Evolutionary conservation across 148 eudicot genomes (phyloP).

Genomic region (Heliosperma pusillum): DNA sequence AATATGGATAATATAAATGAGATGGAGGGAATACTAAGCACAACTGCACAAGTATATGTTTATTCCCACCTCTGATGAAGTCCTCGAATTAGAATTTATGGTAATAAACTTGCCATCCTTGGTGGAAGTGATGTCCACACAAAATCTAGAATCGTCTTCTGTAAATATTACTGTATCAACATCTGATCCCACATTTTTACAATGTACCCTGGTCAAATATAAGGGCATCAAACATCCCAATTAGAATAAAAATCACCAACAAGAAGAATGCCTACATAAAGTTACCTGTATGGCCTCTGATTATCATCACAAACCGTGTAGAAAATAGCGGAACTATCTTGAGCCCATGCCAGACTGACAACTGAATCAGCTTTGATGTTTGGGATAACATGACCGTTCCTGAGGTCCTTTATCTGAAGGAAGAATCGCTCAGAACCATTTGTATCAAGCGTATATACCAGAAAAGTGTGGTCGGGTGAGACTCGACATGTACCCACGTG

Average conservation of each 20-base stretch:
- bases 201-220: slow-evolving; percentile 52
- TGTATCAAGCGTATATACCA: slow-evolving; percentile 87
- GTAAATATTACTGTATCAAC: slow-evolving; percentile 48
- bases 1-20: too few relatives aligned
- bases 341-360: slow-evolving; percentile 95
- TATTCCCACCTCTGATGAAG: slow-evolving; percentile 85
- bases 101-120: slow-evolving; percentile 95
- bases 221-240: slow-evolving; percentile 24
- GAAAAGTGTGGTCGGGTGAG: slow-evolving; percentile 86
- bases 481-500: slow-evolving; percentile 93
- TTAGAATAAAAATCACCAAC: background rate
- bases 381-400: slow-evolving; percentile 41
- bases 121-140: slow-evolving; percentile 86
- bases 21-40: background rate
- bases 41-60: slow-evolving; percentile 27
- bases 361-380: slow-evolving; percentile 50
- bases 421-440: slow-evolving; percentile 69
- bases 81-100: slow-evolving; percentile 91
- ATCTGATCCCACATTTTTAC: slow-evolving; percentile 52
- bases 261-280: slow-evolving; percentile 20
- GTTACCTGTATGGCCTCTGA: slow-evolving; percentile 87
- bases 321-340: slow-evolving; percentile 60
- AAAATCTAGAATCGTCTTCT: slow-evolving; percentile 75
- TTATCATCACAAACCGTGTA: slow-evolving; percentile 74
- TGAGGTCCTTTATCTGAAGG: slow-evolving; percentile 81